A percentile compares a stretch with the other conserved stretches of the same genome.
phyloP scores from a whole-genome alignment of 2,329 filamentous ascomycete genomes.

The Cladosporium halotolerans region DNA sequence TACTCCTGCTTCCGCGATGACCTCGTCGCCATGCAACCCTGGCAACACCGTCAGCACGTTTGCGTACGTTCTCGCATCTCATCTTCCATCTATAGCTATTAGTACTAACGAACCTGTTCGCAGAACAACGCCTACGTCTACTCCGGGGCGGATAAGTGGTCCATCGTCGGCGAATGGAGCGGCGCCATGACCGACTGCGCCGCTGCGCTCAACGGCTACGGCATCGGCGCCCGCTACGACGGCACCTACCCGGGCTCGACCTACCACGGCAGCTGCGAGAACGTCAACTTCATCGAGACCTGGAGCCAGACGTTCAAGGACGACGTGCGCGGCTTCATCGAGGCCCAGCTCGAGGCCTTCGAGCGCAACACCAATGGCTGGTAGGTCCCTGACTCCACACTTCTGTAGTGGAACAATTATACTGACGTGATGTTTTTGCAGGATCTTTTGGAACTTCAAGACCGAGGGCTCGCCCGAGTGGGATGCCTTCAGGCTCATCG shows the following conservation, averaged over 20 bases:
- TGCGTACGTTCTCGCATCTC: too few species aligned
- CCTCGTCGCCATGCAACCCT: conserved; percentile 44
- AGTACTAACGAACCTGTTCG: too few species aligned
- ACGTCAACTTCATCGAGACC: conserved; percentile 43
- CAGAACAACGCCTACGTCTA: conserved; percentile 43
- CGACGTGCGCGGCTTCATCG: conserved; percentile 47
- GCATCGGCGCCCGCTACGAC: conserved; percentile 55
- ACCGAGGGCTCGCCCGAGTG: conserved; percentile 45
- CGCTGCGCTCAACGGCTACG: conserved; percentile 46
- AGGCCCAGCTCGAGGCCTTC: conserved; percentile 49
- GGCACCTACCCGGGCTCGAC: conserved; percentile 46
- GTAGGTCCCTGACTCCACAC: conserved; percentile 17
- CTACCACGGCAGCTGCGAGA: conserved; percentile 50
- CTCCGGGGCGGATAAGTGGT: conserved; percentile 35
- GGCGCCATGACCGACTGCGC: conserved; percentile 51
- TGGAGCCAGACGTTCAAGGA: conserved; percentile 42
- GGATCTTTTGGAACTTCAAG: conserved; percentile 53
- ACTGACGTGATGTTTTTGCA: not conserved
- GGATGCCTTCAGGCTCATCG: conserved; percentile 44
- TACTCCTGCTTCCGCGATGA: conserved; percentile 57
- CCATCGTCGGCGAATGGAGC: conserved; percentile 44
- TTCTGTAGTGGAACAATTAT: too few species aligned
- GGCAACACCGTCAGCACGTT: conserved; percentile 50
- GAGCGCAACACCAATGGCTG: conserved; percentile 48
- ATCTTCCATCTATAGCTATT: too few species aligned